Percentiles rank a stretch among this genome's conserved stretches.
phyloP scores from a whole-genome alignment of 2,329 filamentous ascomycete species.

The Monosporascus sp. region DNA sequence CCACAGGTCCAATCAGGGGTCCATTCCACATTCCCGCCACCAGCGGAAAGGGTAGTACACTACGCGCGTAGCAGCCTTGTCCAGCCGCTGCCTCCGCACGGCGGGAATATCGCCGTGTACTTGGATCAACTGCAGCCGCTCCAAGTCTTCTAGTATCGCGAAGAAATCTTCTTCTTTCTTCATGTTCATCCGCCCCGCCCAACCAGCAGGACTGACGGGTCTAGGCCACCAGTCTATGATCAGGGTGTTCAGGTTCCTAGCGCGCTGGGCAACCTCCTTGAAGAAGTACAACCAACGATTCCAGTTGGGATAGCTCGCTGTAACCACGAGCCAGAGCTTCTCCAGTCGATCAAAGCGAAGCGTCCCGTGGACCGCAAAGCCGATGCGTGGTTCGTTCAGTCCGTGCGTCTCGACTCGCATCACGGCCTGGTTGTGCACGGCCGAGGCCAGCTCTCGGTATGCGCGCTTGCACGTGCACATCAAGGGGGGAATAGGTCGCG shows the following conservation, averaged over 20 bases:
- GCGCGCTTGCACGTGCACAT: conserved; percentile 16
- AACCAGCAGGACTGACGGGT: conserved; percentile 2
- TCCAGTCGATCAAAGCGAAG: conserved; percentile 21
- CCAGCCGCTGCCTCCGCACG: conserved; percentile 13
- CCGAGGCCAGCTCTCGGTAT: conserved; percentile 13
- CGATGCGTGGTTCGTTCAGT: conserved; percentile 17
- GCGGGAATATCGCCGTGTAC: conserved; percentile 16
- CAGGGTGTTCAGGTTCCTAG: conserved; percentile 14
- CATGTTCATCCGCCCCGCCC: conserved; percentile 8
- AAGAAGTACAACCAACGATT: conserved; percentile 26
- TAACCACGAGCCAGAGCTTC: conserved; percentile 19
- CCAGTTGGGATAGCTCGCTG: conserved; percentile 25
- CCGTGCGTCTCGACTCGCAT: conserved; percentile 21
- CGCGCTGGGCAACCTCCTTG: conserved; percentile 10
- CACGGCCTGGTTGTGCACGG: conserved; percentile 19
- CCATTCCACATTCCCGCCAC: conserved; percentile 20
- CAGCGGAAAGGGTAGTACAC: conserved; percentile 15
- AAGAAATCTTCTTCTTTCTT: conserved; percentile 23
- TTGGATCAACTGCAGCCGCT: conserved; percentile 11
- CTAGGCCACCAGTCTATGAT: conserved; percentile 26
- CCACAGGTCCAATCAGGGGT: no score
- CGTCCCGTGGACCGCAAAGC: conserved; percentile 23
- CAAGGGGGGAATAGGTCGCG: conserved; percentile 12
- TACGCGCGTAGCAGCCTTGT: conserved; percentile 5
- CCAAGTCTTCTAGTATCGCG: conserved; percentile 6